phyloP scores from a whole-genome alignment of 2,329 filamentous ascomycete genomes.

The Nigrograna mackinnonii region DNA sequence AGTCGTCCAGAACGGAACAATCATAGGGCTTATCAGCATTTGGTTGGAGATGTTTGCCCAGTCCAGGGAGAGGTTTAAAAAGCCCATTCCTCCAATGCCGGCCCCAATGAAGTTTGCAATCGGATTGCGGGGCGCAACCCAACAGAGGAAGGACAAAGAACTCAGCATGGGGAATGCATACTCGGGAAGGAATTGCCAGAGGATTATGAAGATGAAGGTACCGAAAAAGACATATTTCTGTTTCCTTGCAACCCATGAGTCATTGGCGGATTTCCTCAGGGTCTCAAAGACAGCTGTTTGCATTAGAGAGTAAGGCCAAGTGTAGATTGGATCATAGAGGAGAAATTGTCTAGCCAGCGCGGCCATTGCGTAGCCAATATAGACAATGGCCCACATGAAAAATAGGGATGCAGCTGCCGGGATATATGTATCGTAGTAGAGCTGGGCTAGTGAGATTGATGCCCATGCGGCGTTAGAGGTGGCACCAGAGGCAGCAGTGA shows the following conservation, averaged over 20 bases:
- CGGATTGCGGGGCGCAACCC: conserved; percentile 62
- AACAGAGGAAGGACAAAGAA: conserved; percentile 65
- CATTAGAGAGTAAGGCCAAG: conserved; percentile 58
- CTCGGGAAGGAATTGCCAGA: conserved; percentile 67
- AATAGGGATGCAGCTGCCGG: conserved; percentile 59
- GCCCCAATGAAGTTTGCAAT: conserved; percentile 64
- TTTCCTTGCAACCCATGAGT: conserved; percentile 54
- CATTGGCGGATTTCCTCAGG: conserved; percentile 55
- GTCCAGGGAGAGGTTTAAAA: conserved; percentile 62
- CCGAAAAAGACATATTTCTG: conserved; percentile 63
- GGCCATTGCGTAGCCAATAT: conserved; percentile 62
- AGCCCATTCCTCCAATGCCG: conserved; percentile 65
- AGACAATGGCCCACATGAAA: conserved; percentile 64
- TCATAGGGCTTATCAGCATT: conserved; percentile 44
- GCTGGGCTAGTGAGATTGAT: conserved; percentile 59
- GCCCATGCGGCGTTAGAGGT: conserved; percentile 44
- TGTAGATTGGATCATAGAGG: conserved; percentile 61
- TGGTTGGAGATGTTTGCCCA: conserved; percentile 64
- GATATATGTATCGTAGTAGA: conserved; percentile 60
- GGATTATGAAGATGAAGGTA: conserved; percentile 54
- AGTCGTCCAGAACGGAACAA: conserved; percentile 64
- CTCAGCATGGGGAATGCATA: conserved; percentile 63
- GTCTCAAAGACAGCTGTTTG: conserved; percentile 65
- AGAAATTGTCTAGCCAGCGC: conserved; percentile 61
- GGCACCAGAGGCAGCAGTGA: conserved; percentile 42